phyloP scores from a whole-genome alignment of 257 asterid genomes.

The Phtheirospermum japonicum region DNA sequence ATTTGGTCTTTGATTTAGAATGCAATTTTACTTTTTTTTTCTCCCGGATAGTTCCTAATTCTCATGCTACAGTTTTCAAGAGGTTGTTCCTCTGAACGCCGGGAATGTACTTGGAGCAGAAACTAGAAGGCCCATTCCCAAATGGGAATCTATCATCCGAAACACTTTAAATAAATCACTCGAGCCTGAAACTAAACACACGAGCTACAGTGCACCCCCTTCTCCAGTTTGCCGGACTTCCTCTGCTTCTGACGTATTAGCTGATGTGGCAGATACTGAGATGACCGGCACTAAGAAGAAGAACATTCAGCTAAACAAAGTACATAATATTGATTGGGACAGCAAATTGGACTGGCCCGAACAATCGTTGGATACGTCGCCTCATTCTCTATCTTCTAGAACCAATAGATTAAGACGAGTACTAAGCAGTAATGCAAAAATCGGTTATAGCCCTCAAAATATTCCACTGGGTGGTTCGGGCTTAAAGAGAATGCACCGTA shows the following conservation, averaged over 20 bases:
- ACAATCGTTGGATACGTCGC: slow-evolving; percentile 58
- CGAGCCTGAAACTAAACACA: slow-evolving; percentile 50
- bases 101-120: slow-evolving; percentile 94
- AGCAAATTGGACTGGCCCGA: slow-evolving; percentile 84
- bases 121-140: slow-evolving; percentile 63
- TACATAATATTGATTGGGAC: slow-evolving; percentile 31
- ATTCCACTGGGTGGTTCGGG: slow-evolving; percentile 33
- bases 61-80: slow-evolving; percentile 68
- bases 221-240: slow-evolving; percentile 80
- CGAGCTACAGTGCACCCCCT: slow-evolving; percentile 89
- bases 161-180: slow-evolving; percentile 54
- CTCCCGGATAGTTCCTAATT: slow-evolving; percentile 5
- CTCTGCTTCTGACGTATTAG: slow-evolving; percentile 68
- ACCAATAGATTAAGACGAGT: slow-evolving; percentile 54
- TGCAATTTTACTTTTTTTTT: not conserved
- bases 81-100: slow-evolving; percentile 89
- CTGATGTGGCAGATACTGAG: slow-evolving; percentile 42
- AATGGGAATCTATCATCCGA: slow-evolving; percentile 85
- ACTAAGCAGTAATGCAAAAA: slow-evolving; percentile 57
- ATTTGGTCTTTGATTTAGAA: too few relatives aligned
- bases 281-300: slow-evolving; percentile 19
- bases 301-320: slow-evolving; percentile 32
- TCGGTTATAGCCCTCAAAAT: slow-evolving; percentile 32
- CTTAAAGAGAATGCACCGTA: slow-evolving; percentile 53
- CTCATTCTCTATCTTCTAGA: slow-evolving; percentile 50